Percentiles rank a stretch among this genome's conserved stretches.
Evolutionary conservation across 768 basidiomycete species (phyloP).

Genomic region (Amanita pseudoporphyria): DNA sequence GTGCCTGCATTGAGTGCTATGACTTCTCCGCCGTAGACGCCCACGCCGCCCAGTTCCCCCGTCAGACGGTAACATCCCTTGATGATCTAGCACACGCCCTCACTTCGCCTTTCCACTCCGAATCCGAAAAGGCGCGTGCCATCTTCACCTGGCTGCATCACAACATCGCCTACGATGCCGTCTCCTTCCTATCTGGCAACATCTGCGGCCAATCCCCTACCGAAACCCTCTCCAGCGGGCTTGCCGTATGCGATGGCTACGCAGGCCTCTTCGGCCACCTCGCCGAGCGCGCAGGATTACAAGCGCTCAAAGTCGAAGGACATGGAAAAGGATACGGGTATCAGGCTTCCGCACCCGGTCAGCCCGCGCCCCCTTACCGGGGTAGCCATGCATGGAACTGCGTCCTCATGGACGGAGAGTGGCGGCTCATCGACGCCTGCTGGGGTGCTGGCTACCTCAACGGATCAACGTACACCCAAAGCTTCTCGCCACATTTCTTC

Average conservation of each 20-base stretch:
- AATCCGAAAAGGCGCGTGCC: conserved; percentile 36
- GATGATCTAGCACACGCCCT: conserved; percentile 30
- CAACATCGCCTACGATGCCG: conserved; percentile 36
- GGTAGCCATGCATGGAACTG: conserved; percentile 43
- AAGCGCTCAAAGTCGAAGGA: conserved; percentile 30
- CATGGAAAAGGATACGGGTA: conserved; percentile 41
- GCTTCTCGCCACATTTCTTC: conserved; percentile 33
- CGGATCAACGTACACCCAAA: conserved; percentile 22
- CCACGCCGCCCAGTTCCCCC: conserved; percentile 34
- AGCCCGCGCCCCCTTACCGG: conserved; percentile 25
- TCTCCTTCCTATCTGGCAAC: conserved; percentile 34
- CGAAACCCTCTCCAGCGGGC: conserved; percentile 29
- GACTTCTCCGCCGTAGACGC: conserved; percentile 33
- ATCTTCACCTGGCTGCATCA: conserved; percentile 39
- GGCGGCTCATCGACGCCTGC: conserved; percentile 37
- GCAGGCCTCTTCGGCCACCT: conserved; percentile 33
- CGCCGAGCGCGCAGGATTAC: conserved; percentile 28
- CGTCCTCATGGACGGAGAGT: conserved; percentile 32
- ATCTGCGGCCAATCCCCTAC: conserved; percentile 26
- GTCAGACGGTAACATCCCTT: conserved; percentile 27
- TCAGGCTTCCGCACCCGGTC: conserved; percentile 19
- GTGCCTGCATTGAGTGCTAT: conserved; percentile 30
- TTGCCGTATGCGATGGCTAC: conserved; percentile 42
- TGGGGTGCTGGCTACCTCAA: conserved; percentile 39
- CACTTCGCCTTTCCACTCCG: conserved; percentile 29